Evolutionary conservation across 1,284 basidiomycete genomes (phyloP), one percentile per base, ranked within the genome.

Genomic region (Ganoderma lingzhi): DNA sequence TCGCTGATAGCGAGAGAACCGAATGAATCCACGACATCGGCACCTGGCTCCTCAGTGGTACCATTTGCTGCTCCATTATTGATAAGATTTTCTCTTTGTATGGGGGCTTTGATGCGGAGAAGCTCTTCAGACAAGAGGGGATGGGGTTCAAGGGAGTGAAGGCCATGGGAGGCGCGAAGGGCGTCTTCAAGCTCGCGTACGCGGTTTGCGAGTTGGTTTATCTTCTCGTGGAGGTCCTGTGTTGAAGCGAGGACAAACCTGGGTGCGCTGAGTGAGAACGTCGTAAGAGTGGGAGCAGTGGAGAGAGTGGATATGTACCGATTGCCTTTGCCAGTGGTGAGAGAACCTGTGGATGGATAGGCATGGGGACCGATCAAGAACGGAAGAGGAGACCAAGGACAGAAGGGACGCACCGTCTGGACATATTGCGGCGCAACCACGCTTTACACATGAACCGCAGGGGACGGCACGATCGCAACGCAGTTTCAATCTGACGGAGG

Each of bases 211-310:
- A 95, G 86, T 76, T 93, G 89, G 28, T 87, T 83, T 67, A 95
- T 94, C 79, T 94, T 93, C 79, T 93, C 92, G 77, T 94, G 93
- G 0, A 94, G 83, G 74, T 94, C 93, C 78, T 93, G 90, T 0
- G 93, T 94, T 0, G 92, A 92, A 0, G 93, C 93, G 53, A 94
- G 86, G 1, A 93, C 92, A 75, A 93, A 93, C n/a, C 92, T 92
- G 73, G 6, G 74, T 51, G 71, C 67, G 60, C 72, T 74, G 67
- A 62, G 58, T 68, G 69, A 72, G 66, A 63, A 65, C 62, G 67
- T 45, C 63, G 76, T 71, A 68, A 65, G 53, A 63, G 41, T 30
- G 15, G 41, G 39, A 35, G 45, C 30, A 17, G 62, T 37, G 60
- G 58, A 62, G 8, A 23, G 35, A 39, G 60, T 59, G 48, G 61